phyloP scores from a whole-genome alignment of 768 basidiomycete species.

The Sporobolomyces phaffii region DNA sequence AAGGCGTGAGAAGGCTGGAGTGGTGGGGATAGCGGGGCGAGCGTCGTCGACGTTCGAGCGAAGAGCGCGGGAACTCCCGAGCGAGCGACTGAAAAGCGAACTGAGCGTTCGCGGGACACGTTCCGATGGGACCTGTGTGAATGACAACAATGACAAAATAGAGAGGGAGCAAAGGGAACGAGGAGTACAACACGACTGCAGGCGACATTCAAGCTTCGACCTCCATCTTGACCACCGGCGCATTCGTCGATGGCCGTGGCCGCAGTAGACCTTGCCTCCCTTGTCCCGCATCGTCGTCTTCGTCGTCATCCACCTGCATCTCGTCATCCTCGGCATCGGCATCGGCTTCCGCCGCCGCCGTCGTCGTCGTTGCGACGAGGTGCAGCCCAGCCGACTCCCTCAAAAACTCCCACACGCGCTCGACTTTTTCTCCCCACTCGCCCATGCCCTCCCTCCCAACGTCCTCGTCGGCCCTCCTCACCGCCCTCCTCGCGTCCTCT shows the following conservation, averaged over 20 bases:
- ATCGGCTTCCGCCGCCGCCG: not conserved
- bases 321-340: not conserved
- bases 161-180: not conserved
- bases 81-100: too few species aligned
- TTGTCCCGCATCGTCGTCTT: not conserved
- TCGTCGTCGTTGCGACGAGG: not conserved
- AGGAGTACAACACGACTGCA: not conserved
- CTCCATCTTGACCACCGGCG: conserved; percentile 10
- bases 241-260: too few species aligned
- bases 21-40: too few species aligned
- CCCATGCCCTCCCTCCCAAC: conserved; percentile 58
- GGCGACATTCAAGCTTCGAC: not conserved
- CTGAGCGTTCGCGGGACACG: too few species aligned
- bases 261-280: too few species aligned
- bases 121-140: too few species aligned
- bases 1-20: too few species aligned
- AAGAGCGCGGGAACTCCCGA: too few species aligned
- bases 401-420: conserved; percentile 54
- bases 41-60: too few species aligned
- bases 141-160: not conserved
- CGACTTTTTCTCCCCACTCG: conserved; percentile 36
- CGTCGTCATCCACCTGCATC: not conserved
- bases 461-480: conserved; percentile 55
- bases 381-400: not conserved
- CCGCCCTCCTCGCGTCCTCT: conserved; percentile 54